Percentiles rank a stretch among this genome's conserved stretches.
Conservation (phyloP, 1,139 yeast genomes). For the Candida glucosophila region DNA sequence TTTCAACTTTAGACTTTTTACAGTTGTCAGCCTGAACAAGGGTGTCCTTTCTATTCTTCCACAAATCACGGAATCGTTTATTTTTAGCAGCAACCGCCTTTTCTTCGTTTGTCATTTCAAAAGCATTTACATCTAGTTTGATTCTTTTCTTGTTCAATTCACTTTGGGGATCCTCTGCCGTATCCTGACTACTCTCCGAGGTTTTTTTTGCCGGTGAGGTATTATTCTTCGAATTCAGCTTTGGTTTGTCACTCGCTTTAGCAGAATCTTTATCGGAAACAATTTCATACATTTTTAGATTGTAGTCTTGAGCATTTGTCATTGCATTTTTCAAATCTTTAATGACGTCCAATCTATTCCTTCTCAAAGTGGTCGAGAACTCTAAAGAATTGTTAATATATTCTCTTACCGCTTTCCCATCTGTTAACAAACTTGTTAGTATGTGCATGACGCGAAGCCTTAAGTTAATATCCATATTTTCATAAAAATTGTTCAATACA, state of each 20-base stretch:
- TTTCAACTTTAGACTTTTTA: conserved; percentile 36
- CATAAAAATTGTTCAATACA: conserved; percentile 44
- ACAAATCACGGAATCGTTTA: conserved; percentile 36
- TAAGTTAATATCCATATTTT: conserved; percentile 35
- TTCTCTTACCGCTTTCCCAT: conserved; percentile 51
- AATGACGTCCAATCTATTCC: conserved; percentile 60
- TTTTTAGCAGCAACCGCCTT: conserved; percentile 35
- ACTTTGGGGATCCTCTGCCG: conserved; percentile 5
- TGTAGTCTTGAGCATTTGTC: conserved; percentile 43
- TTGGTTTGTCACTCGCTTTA: conserved; percentile 1
- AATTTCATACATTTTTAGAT: conserved; percentile 25
- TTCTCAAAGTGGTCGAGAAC: conserved; percentile 51
- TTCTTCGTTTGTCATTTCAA: conserved; percentile 47
- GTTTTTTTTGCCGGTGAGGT: conserved; percentile 5
- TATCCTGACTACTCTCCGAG: conserved; percentile 5
- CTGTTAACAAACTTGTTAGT: conserved; percentile 48
- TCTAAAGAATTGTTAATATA: conserved; percentile 67
- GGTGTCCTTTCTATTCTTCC: conserved; percentile 33
- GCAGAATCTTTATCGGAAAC: conserved; percentile 3
- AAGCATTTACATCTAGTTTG: conserved; percentile 20
- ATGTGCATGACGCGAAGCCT: conserved; percentile 48
- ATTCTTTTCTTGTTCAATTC: conserved; percentile 14
- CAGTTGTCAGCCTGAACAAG: conserved; percentile 34
- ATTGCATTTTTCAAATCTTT: conserved; percentile 47
- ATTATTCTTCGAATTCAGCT: conserved; percentile 1